Base-by-base conservation (phyloP, 2,329 filamentous ascomycete species). In the Phialemoniopsis sp. region DNA sequence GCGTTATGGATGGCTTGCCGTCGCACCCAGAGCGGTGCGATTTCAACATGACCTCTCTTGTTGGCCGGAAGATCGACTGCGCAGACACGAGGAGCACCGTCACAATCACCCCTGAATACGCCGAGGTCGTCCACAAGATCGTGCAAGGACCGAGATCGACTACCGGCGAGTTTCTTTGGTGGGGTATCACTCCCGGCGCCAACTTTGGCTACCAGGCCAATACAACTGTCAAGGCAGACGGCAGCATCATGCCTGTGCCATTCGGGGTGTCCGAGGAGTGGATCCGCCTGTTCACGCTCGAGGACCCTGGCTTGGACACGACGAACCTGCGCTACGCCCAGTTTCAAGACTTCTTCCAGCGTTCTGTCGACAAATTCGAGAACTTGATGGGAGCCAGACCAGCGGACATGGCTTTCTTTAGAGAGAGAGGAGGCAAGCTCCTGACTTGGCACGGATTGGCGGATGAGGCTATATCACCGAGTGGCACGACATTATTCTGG, bases 291-390 rank as follows among this genome's bases (percentile, higher is more conserved):
- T 46, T 16, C 41, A 44, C 21, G 26, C 48, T 1, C 46, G 43
- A 17, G 35, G 17, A n/a, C n/a, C n/a, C n/a, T n/a, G n/a, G n/a
- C n/a, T n/a, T n/a, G n/a, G n/a, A n/a, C n/a, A n/a, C n/a, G n/a
- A n/a, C n/a, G n/a, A n/a, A n/a, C n/a, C n/a, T n/a, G n/a, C n/a
- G n/a, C n/a, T n/a, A n/a, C n/a, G n/a, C n/a, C n/a, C n/a, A n/a
- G n/a, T n/a, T n/a, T n/a, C n/a, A n/a, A n/a, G n/a, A n/a, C n/a
- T n/a, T n/a, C 10, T 72, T 74, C 56, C 56, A 66, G 16, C 44
- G 53, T 1, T 49, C 58, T 1, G 73, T 72, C 18, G 69, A 67
- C 19, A 78, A 77, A 49, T 48, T 78, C 9, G 57, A 78, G 4
- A 68, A 72, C 46, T 71, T 65, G 34, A 42, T 52, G 14, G 45